Percentiles rank a stretch among this genome's conserved stretches.
phyloP scores from a whole-genome alignment of 1,284 basidiomycete genomes.

The Puccinia triticina region DNA sequence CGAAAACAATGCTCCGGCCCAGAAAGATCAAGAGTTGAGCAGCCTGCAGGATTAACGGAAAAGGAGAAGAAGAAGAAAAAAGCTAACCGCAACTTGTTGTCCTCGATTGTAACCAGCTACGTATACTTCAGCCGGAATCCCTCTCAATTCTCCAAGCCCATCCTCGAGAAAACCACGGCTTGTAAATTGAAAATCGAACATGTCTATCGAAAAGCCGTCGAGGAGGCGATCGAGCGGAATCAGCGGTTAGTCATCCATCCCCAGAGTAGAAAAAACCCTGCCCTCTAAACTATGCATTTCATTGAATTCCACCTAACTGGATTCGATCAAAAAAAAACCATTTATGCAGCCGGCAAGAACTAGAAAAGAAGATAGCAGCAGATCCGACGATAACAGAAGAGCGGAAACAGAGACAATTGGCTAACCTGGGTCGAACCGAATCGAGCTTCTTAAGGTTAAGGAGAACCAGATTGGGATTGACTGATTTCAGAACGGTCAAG shows the following conservation, averaged over 20 bases:
- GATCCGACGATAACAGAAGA: constrained; percentile 65
- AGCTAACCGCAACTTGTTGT: neutral
- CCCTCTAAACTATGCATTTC: constrained; percentile 15
- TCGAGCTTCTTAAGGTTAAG: constrained; percentile 76
- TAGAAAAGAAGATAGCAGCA: constrained; percentile 40
- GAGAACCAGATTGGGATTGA: constrained; percentile 86
- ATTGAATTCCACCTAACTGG: neutral
- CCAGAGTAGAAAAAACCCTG: neutral
- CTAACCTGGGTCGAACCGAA: constrained; percentile 86
- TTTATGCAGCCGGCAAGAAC: constrained; percentile 31
- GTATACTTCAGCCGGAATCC: constrained; percentile 94
- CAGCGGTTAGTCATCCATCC: constrained; percentile 66
- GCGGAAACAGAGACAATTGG: constrained; percentile 85
- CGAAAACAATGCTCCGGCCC: neutral
- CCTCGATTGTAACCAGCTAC: constrained; percentile 63
- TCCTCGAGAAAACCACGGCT: constrained; percentile 86
- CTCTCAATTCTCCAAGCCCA: constrained; percentile 79
- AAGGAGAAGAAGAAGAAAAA: neutral
- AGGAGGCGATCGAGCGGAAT: constrained; percentile 85
- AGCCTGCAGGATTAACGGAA: too few species aligned
- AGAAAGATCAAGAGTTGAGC: neutral
- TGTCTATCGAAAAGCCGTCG: constrained; percentile 93
- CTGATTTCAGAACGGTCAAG: constrained; percentile 95
- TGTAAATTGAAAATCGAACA: constrained; percentile 97
- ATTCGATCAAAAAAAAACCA: neutral